Percentiles rank a stretch among this genome's conserved stretches.
Conservation (phyloP, 306 rosid genomes). For the Malus fusca region DNA sequence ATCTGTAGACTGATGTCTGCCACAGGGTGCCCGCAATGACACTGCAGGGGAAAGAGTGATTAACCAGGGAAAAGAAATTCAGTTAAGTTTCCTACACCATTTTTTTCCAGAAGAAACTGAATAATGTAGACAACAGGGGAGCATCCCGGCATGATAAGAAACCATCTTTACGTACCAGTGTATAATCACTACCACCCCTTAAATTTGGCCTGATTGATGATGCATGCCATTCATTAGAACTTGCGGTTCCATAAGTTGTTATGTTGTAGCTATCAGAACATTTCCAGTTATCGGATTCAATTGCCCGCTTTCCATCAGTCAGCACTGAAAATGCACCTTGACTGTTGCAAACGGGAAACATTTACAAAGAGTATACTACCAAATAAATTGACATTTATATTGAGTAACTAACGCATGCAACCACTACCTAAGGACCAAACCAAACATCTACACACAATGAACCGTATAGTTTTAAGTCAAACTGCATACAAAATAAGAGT, state of each 20-base stretch:
- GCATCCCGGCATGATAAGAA: background rate
- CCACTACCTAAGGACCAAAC: background rate
- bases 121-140: background rate
- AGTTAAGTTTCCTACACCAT: background rate
- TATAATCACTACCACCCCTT: constrained; percentile 22
- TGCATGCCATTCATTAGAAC: constrained; percentile 29
- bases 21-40: constrained; percentile 16
- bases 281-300: constrained; percentile 8
- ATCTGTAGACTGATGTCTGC: constrained; percentile 21
- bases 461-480: background rate
- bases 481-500: background rate
- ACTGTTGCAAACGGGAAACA: constrained; percentile 9
- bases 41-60: constrained; percentile 12
- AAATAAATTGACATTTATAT: background rate
- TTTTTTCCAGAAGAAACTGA: background rate
- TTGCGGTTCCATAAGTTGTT: constrained; percentile 20
- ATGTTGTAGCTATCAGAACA: constrained; percentile 1
- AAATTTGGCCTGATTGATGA: constrained; percentile 21
- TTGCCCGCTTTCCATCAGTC: background rate
- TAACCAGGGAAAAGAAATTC: background rate
- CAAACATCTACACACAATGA: background rate
- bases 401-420: background rate
- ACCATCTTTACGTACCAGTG: constrained; percentile 12
- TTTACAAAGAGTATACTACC: background rate
- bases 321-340: constrained; percentile 28